These are phyloP conservation scores for Neoboletus subvelutipes DNA, from an alignment of 768 basidiomycete species.

Conservation along the genomic window DNA sequence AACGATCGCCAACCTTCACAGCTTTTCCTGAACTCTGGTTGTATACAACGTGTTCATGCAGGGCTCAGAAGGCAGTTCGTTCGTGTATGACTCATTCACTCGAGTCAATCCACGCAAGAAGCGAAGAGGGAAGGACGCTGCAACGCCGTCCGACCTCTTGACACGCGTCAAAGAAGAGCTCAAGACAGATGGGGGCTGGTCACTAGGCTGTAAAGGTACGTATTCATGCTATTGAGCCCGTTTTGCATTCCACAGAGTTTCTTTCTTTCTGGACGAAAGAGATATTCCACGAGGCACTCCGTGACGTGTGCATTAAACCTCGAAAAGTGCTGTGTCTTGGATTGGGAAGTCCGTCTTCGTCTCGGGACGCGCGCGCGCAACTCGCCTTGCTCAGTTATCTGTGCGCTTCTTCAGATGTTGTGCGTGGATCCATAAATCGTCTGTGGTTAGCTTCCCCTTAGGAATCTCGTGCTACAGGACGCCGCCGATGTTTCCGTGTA, in stretches of 20 bases:
- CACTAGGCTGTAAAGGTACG: constrained; percentile 55
- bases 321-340: constrained; percentile 63
- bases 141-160: constrained; percentile 40
- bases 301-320: constrained; percentile 22
- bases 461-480: constrained; percentile 39
- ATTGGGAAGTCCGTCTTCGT: constrained; percentile 67
- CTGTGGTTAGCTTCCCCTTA: constrained; percentile 10
- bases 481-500: constrained; percentile 50
- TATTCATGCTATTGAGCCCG: constrained; percentile 23
- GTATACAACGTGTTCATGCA: constrained; percentile 9
- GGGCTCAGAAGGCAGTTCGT: constrained; percentile 18
- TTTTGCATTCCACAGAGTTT: neutral
- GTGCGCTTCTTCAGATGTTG: constrained; percentile 55
- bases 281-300: constrained; percentile 36
- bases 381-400: constrained; percentile 63
- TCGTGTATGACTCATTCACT: constrained; percentile 50
- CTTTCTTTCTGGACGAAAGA: constrained; percentile 29
- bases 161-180: constrained; percentile 48
- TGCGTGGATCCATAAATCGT: constrained; percentile 40
- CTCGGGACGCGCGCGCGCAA: constrained; percentile 62
- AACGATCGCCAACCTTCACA: neutral
- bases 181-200: constrained; percentile 47
- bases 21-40: neutral
- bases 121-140: constrained; percentile 38
- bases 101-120: constrained; percentile 53